These are phyloP conservation scores for Colletotrichum salicis DNA, from an alignment of 2,329 filamentous ascomycete species.

Conservation along the genomic window DNA sequence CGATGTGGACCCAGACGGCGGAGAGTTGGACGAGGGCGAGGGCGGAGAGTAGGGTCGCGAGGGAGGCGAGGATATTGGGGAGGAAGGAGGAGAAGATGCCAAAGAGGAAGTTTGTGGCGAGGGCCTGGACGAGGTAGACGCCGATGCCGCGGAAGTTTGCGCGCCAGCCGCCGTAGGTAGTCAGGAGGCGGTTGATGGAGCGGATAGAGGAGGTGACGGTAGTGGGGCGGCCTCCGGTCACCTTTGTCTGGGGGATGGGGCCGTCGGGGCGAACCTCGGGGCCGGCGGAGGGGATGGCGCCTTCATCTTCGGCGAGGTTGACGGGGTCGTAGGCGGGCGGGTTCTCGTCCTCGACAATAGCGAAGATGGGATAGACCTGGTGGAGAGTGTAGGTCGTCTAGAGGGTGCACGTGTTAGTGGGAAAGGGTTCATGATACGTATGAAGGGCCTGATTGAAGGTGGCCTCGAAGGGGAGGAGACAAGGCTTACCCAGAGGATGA, in stretches of 20 bases:
- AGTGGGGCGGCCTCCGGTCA: conserved; percentile 46
- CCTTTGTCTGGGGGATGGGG: conserved; percentile 34
- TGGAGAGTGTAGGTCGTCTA: conserved; percentile 63
- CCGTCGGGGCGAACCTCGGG: conserved; percentile 37
- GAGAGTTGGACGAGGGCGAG: conserved; percentile 74
- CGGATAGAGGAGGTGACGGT: conserved; percentile 63
- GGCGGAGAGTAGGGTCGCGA: conserved; percentile 67
- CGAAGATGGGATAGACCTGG: conserved; percentile 62
- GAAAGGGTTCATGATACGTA: not conserved
- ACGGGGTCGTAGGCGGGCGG: conserved; percentile 66
- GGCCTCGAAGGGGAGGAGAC: not conserved
- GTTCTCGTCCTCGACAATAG: conserved; percentile 68
- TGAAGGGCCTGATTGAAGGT: not conserved
- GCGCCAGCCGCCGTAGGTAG: conserved; percentile 69
- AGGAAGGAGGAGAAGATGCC: conserved; percentile 57
- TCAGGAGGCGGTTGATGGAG: conserved; percentile 65
- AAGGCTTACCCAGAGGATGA: conserved; percentile 54
- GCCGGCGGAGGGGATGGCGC: conserved; percentile 46
- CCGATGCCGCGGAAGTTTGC: conserved; percentile 77
- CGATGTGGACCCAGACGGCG: conserved; percentile 85
- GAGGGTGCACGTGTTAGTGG: not conserved
- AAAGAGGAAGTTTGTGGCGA: conserved; percentile 50
- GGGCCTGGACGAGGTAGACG: conserved; percentile 54
- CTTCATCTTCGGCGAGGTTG: conserved; percentile 52
- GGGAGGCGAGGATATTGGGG: conserved; percentile 54